Conservation (phyloP, 208 protist species). For the Trypanosoma caninum region DNA sequence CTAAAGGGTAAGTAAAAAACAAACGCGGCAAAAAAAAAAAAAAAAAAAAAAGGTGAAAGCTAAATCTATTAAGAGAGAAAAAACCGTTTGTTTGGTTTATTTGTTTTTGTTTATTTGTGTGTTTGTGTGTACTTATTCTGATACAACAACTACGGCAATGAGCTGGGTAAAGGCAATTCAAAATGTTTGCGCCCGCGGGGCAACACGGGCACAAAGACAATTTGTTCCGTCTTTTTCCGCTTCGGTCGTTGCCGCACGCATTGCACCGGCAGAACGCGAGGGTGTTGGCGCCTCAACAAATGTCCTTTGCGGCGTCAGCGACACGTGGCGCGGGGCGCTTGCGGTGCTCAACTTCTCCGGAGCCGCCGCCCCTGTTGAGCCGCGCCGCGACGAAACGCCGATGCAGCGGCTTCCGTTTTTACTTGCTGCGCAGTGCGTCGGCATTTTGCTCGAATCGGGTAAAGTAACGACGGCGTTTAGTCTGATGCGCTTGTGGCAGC, state of each 20-base stretch:
- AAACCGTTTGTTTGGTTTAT: too few species aligned
- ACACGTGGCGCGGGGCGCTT: conserved; percentile 17
- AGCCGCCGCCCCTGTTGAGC: too few species aligned
- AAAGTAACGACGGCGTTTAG: not conserved
- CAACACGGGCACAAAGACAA: not conserved
- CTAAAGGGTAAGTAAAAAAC: too few species aligned
- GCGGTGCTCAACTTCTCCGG: conserved; percentile 16
- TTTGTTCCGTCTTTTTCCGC: not conserved
- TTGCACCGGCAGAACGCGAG: not conserved
- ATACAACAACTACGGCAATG: not conserved
- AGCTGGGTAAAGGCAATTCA: conserved; percentile 27
- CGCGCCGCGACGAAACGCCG: not conserved
- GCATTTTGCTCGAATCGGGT: conserved; percentile 18
- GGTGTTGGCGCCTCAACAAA: conserved; percentile 9
- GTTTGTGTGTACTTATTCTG: not conserved
- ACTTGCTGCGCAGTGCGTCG: conserved; percentile 10
- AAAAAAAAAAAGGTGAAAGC: too few species aligned
- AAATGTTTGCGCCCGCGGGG: not conserved
- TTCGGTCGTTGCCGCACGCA: not conserved
- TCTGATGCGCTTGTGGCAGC: conserved; percentile 7
- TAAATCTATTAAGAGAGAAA: too few species aligned
- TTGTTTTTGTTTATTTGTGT: too few species aligned
- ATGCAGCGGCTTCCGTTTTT: conserved; percentile 13
- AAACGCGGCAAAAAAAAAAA: too few species aligned
- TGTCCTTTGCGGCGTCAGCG: conserved; percentile 17